phyloP scores from a whole-genome alignment of 176 grass and related monocot genomes.

The Canna indica region DNA sequence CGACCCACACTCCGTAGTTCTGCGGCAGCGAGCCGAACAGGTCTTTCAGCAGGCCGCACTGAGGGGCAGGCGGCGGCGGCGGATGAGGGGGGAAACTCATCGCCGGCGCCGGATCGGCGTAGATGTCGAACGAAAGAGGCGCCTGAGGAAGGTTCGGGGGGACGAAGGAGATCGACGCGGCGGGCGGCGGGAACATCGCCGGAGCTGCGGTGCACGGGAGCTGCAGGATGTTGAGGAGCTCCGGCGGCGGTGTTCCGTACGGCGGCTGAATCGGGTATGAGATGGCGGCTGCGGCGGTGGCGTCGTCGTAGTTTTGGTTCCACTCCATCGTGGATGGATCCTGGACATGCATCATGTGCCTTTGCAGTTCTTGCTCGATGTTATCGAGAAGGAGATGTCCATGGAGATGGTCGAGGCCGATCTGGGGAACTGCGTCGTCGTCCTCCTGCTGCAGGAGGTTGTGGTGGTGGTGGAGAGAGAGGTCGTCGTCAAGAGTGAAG shows the following conservation, averaged over 20 bases:
- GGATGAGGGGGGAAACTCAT: conserved; percentile 23
- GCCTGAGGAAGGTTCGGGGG: conserved; percentile 22
- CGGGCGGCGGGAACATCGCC: conserved; percentile 5
- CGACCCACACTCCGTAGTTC: conserved; percentile 45
- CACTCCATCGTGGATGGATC: conserved; percentile 23
- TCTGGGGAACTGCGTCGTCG: conserved; percentile 8
- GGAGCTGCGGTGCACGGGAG: conserved; percentile 32
- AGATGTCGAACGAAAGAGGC: conserved; percentile 40
- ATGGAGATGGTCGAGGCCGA: conserved; percentile 17
- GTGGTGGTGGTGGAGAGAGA: conserved; percentile 30
- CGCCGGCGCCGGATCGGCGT: conserved; percentile 33
- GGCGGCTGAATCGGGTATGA: background rate
- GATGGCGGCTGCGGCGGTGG: conserved; percentile 23
- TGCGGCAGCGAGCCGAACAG: conserved; percentile 61
- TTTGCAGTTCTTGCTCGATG: conserved; percentile 35
- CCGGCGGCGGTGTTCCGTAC: conserved; percentile 36
- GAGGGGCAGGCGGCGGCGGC: conserved; percentile 17
- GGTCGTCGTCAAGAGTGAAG: conserved; percentile 49
- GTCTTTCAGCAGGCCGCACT: conserved; percentile 55
- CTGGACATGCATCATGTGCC: conserved; percentile 38
- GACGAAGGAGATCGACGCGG: conserved; percentile 29
- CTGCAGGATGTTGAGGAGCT: conserved; percentile 56
- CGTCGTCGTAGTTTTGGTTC: background rate
- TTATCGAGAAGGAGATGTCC: background rate
- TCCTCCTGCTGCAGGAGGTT: no score